Base-by-base conservation (phyloP, 2,329 filamentous ascomycete genomes). In the Neoarthrinium moseri region DNA sequence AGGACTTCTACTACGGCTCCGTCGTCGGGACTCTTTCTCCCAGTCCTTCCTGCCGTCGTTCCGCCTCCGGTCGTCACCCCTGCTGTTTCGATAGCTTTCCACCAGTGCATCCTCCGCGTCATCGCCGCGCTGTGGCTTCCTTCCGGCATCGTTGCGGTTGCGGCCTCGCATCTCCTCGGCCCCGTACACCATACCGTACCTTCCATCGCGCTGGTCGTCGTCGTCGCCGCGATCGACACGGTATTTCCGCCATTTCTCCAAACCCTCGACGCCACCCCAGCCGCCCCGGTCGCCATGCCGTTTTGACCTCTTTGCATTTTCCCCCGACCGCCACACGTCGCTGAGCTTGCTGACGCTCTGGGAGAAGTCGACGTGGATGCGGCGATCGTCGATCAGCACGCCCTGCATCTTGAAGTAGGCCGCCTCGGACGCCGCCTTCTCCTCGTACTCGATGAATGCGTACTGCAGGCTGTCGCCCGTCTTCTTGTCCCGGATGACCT, bases 381-480 rank as follows among this genome's bases (percentile, higher is more conserved):
- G 86, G 54, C 96, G 89, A 58, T 99, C 94, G 60, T 99, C 94
- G 54, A 99, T 97, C 45, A 99, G 72, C 2, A 97, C 92, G 2
- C 87, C 90, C 65, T 99, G 91, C 94, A 99, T 99, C 71, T 99
- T 99, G 73, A 95, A 94, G 62, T 96, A 99, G 3, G 94, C 94
- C 43, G 89, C 83, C 69, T 99, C 94, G 65, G 94, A 97, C 43
- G 92, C 88, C 55, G 86, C 82, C 69, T 96, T 94, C 45, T 95
- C 87, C 48, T 92, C 89, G 59, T 92, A 99, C 64, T 99, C 94
- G 60, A 99, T 95, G 57, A 99, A 99, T 1, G 94, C 91, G 63
- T 99, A 99, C 65, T 99, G 94, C 39, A 99, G 71, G 60, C 90
- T 96, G 68, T 99, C 94, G 4, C 91, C 91, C 0, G 92, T 96